Conservation (phyloP, 495 filamentous ascomycete species). For the Xylaria curta region DNA sequence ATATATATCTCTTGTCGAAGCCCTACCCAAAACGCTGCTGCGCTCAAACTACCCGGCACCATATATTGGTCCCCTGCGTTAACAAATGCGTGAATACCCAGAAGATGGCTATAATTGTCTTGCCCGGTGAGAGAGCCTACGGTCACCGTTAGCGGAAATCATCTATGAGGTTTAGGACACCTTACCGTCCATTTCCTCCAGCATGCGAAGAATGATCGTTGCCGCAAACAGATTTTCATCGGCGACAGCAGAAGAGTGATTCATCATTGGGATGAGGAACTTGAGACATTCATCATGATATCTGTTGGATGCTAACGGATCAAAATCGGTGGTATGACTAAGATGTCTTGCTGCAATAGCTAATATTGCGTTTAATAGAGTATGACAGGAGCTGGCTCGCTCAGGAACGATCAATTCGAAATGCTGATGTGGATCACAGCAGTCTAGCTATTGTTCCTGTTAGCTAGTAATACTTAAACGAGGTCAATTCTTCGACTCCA, state of each 20-base stretch:
- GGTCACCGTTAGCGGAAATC: constrained; percentile 26
- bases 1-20: constrained; percentile 64
- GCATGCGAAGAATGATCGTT: constrained; percentile 64
- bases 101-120: constrained; percentile 54
- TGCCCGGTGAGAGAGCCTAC: constrained; percentile 46
- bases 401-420: constrained; percentile 62
- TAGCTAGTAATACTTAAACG: constrained; percentile 21
- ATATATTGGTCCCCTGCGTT: constrained; percentile 47
- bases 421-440: constrained; percentile 61
- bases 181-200: constrained; percentile 67
- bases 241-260: constrained; percentile 58
- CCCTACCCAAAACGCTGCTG: constrained; percentile 63
- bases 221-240: constrained; percentile 68
- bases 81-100: constrained; percentile 58
- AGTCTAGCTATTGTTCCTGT: constrained; percentile 54
- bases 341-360: constrained; percentile 63
- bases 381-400: constrained; percentile 54
- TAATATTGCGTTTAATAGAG: constrained; percentile 64
- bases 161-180: not conserved
- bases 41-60: constrained; percentile 48
- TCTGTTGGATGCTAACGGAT: constrained; percentile 52
- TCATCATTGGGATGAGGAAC: constrained; percentile 54
- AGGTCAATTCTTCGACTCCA: not conserved
- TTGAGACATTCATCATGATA: constrained; percentile 60
- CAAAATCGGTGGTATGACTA: constrained; percentile 53